phyloP scores from a whole-genome alignment of 352 stramenopile genomes.

The Phytophthora colocasiae region DNA sequence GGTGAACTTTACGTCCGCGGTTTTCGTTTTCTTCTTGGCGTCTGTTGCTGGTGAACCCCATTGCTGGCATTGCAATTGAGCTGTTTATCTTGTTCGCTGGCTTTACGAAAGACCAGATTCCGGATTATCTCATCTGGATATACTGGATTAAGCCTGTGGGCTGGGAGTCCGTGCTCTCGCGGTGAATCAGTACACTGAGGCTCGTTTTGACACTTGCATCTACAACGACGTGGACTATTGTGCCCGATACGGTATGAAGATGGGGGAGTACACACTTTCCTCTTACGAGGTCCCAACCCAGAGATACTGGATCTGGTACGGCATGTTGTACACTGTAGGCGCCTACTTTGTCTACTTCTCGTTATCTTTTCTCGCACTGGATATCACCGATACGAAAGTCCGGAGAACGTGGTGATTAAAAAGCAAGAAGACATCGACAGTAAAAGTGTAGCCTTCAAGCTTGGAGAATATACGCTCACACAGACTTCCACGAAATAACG shows the following conservation, averaged over 20 bases:
- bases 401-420: conserved; percentile 10
- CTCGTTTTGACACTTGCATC: conserved; percentile 30
- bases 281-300: conserved; percentile 26
- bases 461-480: conserved; percentile 7
- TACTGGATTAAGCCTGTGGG: conserved; percentile 31
- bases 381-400: conserved; percentile 30
- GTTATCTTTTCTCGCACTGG: conserved; percentile 18
- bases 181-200: conserved; percentile 36
- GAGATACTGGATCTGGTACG: conserved; percentile 31
- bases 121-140: conserved; percentile 27
- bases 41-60: conserved; percentile 13
- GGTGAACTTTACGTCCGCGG: conserved; percentile 11
- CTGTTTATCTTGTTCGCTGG: conserved; percentile 25
- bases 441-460: neutral
- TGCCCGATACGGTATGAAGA: conserved; percentile 24
- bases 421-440: neutral
- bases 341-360: conserved; percentile 24
- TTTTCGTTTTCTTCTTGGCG: conserved; percentile 30
- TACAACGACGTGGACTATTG: conserved; percentile 42
- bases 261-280: conserved; percentile 24
- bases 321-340: conserved; percentile 7
- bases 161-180: conserved; percentile 28
- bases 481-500: conserved; percentile 5
- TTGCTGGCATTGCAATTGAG: conserved; percentile 5
- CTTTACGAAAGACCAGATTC: conserved; percentile 29